Base-by-base conservation (phyloP, 352 stramenopile genomes). In the Aphanomyces cochlioides region DNA sequence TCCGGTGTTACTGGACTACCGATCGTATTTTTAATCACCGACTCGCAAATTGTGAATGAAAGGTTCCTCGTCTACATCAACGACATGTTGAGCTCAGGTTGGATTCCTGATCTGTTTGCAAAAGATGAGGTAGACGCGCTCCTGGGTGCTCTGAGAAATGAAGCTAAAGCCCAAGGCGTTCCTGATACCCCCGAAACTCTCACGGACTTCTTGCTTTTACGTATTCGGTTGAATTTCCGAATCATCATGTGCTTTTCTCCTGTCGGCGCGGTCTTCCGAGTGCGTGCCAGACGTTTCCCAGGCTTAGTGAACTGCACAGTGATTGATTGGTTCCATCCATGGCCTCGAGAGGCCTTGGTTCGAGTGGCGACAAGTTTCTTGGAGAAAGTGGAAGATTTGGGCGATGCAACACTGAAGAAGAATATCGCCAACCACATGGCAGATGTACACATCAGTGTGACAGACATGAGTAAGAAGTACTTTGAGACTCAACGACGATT, bases 21-120 rank as follows among this genome's bases (percentile, higher is more conserved):
- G 10, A 89, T 98, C 28, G 88, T 99, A 17, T 99, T 99, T 73
- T 79, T 99, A 15, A 97, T 99, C 69, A 99, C 96, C 0, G 97
- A 99, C 78, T 97, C 95, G 43, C 96, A 99, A 78, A 99, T 99
- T 75, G 93, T 99, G 43, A 97, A 99, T 74, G 96, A 99, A 64
- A 83, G 94, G 15, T 99, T 99, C 79, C 87, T 99, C 4, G 97
- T 99, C 47, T 99, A 98, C 77, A 99, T 99, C 73, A 99, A 99
- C 80, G 93, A 98, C 47, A 97, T 99, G 77, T 82, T 99, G 6
- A 96, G 90, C 36, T 94, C 84, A 64, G 96, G 96, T 5, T 99
- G 96, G 95, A 97, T 99, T 66, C 91, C 93, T 4, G 96, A 99
- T 76, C 79, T 99, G 12, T 99, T 99, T 78, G 81, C 92, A 1